phyloP scores from a whole-genome alignment of 1,139 yeast species.

The Geotrichum carabidarum region DNA sequence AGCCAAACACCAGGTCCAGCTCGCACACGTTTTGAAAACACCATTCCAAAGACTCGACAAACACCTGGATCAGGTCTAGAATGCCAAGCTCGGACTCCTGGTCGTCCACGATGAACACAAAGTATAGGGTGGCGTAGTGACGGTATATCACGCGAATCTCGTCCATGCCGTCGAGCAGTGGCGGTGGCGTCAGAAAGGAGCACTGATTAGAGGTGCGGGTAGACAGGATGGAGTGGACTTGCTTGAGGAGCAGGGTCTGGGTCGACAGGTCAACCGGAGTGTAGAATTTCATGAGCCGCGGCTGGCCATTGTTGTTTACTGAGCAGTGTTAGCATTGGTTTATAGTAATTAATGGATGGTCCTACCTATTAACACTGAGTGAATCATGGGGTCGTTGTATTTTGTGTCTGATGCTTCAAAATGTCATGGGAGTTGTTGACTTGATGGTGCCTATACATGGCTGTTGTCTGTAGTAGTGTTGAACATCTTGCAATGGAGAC shows the following conservation, averaged over 20 bases:
- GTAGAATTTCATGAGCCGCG: constrained; percentile 85
- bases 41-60: constrained; percentile 88
- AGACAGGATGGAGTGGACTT: constrained; percentile 65
- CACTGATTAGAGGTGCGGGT: constrained; percentile 69
- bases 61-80: constrained; percentile 88
- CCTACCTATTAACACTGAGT: constrained; percentile 84
- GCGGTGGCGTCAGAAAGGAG: constrained; percentile 76
- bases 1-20: constrained; percentile 88
- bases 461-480: neutral
- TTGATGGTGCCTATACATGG: neutral
- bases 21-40: constrained; percentile 95
- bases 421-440: neutral
- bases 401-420: neutral
- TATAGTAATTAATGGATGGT: neutral
- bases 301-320: constrained; percentile 91
- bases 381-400: constrained; percentile 56
- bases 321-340: neutral
- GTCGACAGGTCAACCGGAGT: constrained; percentile 81
- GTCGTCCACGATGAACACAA: constrained; percentile 91
- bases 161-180: constrained; percentile 46
- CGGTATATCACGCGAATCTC: constrained; percentile 87
- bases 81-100: constrained; percentile 95
- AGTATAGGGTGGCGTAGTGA: constrained; percentile 89
- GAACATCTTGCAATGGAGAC: no score
- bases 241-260: constrained; percentile 66